phyloP scores from a whole-genome alignment of 352 stramenopile genomes.

The Globisporangium lucens region DNA sequence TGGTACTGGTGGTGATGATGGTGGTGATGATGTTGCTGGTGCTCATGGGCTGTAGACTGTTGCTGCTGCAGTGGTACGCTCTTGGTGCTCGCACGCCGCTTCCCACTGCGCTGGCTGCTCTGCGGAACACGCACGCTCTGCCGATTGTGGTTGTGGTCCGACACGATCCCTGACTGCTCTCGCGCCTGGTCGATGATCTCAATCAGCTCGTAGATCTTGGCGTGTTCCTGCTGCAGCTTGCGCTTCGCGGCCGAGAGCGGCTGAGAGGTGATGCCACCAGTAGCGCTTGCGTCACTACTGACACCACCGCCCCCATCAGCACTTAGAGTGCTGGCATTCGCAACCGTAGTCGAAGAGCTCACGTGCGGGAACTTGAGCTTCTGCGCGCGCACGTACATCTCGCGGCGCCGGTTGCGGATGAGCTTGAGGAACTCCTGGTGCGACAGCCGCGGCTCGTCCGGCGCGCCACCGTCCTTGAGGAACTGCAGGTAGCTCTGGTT shows the following conservation, averaged over 20 bases:
- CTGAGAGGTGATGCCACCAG: background rate
- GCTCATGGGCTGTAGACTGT: slow-evolving; percentile 4
- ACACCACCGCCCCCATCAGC: background rate
- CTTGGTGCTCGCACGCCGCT: slow-evolving; percentile 1
- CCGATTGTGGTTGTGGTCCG: slow-evolving; percentile 20
- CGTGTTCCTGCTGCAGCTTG: slow-evolving; percentile 47
- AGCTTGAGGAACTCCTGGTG: slow-evolving; percentile 65
- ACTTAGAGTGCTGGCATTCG: background rate
- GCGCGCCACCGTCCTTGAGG: slow-evolving; percentile 39
- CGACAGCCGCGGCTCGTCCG: slow-evolving; percentile 46
- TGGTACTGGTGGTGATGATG: slow-evolving; percentile 1
- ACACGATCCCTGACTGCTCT: slow-evolving; percentile 25
- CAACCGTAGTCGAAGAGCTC: background rate
- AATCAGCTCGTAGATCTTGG: slow-evolving; percentile 59
- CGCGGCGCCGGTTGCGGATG: slow-evolving; percentile 60
- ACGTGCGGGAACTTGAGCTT: slow-evolving; percentile 13
- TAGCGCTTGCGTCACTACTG: background rate
- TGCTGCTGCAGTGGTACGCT: background rate
- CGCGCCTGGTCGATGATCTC: slow-evolving; percentile 55
- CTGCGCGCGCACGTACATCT: slow-evolving; percentile 45
- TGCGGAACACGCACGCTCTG: background rate
- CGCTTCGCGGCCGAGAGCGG: slow-evolving; percentile 40
- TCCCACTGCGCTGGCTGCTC: background rate
- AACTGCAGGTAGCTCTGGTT: slow-evolving; percentile 56
- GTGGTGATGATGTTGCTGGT: background rate